A percentile compares a stretch with the other conserved stretches of the same genome.
phyloP scores from a whole-genome alignment of 768 basidiomycete genomes.

The Tylopilus felleus region DNA sequence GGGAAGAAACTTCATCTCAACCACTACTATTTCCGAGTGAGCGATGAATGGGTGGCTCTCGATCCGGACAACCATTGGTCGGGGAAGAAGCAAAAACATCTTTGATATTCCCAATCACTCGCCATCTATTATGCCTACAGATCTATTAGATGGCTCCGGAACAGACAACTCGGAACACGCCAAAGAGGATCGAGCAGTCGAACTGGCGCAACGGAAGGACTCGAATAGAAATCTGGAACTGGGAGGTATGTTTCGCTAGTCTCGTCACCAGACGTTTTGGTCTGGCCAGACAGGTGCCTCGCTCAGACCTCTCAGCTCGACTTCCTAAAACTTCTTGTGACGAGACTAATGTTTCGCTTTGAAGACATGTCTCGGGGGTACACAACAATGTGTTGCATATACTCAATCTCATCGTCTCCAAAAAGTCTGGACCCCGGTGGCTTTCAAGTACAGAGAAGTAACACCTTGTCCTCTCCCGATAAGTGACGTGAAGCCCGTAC shows the following conservation, averaged over 20 bases:
- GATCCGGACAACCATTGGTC: not conserved
- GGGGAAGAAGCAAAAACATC: not conserved
- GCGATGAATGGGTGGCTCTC: conserved; percentile 11
- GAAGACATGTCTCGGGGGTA: not conserved
- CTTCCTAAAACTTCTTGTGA: too few relatives aligned
- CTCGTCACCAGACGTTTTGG: too few relatives aligned
- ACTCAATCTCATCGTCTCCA: not conserved
- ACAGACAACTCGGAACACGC: not conserved
- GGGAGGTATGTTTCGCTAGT: conserved; percentile 25
- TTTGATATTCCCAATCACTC: conserved; percentile 14
- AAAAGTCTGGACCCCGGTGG: conserved; percentile 52
- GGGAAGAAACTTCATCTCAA: too few relatives aligned
- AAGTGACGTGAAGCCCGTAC: conserved; percentile 50
- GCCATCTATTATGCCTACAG: conserved; percentile 16
- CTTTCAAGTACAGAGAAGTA: conserved; percentile 53
- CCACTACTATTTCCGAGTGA: too few relatives aligned
- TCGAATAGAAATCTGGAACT: conserved; percentile 21
- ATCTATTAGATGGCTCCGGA: conserved; percentile 8
- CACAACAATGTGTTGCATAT: not conserved
- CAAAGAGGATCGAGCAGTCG: not conserved
- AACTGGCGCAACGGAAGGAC: conserved; percentile 1
- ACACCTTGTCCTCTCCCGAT: conserved; percentile 39
- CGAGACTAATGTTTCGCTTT: conserved; percentile 2
- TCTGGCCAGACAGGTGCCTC: too few relatives aligned
- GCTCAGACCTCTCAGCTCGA: too few relatives aligned